Evolutionary conservation across 2,329 filamentous ascomycete genomes (phyloP), one percentile per base, ranked within the genome.

Genomic region (Lithohypha guttulata): DNA sequence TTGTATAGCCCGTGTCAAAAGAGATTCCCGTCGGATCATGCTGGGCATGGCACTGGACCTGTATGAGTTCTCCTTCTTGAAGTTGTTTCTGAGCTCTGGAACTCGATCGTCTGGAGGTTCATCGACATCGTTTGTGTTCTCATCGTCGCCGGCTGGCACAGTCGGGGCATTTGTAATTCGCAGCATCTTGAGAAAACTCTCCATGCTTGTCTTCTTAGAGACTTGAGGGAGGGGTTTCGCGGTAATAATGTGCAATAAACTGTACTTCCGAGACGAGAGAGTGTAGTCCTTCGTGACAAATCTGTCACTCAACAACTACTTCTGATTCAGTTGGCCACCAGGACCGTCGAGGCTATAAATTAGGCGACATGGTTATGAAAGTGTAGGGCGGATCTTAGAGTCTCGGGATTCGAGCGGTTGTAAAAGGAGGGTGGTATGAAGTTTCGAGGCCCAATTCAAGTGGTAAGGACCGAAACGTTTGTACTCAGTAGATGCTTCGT

Each of bases 1-100:
- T 59, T 79, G 77, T 39, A 96, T 74, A 23, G 87, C 89, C 56
- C 78, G 80, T 17, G 91, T 96, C 53, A 98, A 68, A 26, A 98
- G 73, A 10, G 91, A 96, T 53, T 85, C 75, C 51, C 83, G 77
- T 36, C 72, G 73, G 39, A 39, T 27, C 30, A 46, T 41, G 13
- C 26, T 13, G 29, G 42, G 42, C 13, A 41, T 40, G n/a, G 27
- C 37, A 14, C 61, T 56, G 7, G 65, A 59, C 50, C 73, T 55
- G 51, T 73, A 72, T 28, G 57, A 44, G 51, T 43, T 38, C 49
- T 51, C 27, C 55, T 48, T 36, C 55, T 46, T 41, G 59, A 48
- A 29, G 25, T 31, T 37, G 15, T 26, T 39, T 48, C 43, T 44
- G 55, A 49, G 42, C 46, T 51, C 43, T 11, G 59, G 46, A 46